Base-by-base conservation (phyloP, 2,329 filamentous ascomycete species). In the Fusarium sp. region DNA sequence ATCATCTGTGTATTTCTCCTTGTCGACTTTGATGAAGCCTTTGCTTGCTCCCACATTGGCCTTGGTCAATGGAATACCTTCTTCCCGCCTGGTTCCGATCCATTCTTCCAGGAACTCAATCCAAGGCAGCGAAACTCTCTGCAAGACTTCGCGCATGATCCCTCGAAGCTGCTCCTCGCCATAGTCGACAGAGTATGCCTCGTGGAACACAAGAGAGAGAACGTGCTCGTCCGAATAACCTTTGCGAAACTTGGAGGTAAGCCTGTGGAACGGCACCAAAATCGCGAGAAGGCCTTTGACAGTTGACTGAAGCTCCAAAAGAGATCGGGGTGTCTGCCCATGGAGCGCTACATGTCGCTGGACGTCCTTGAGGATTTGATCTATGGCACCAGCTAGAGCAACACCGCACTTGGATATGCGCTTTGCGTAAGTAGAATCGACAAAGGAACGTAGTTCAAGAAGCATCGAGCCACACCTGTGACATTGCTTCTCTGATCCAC, bases 101-200 rank as follows among this genome's bases (percentile, higher is more conserved):
- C 93, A 96, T 73, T 90, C 88, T 69, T 91, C 87, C 9, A 92
- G 82, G 52, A 90, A 86, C 53, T 89, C 85, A 10, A 92, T 80
- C 87, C 91, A 94, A 1, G 91, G 91, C 28, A 80, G 79, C 2
- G 88, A 88, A 2, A 91, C 88, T 39, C 86, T 83, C 44, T 84
- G 82, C 17, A 96, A 77, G 1, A 95, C 84, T 65, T 93, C 88
- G 17, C 89, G 86, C 74, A 93, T 85, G 33, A 93, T 85, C 22
- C 87, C 84, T 21, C 87, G 86, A 22, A 94, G 79, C 60, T 88
- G 86, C 14, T 82, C 81, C 50, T 89, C 87, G 33, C 86, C 85
- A 68, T 92, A 87, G 61, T 94, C 90, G 7, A 89, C 84, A 13
- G 87, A 80, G 52, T 89, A 87, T 2, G 89, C 87, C 65, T 89